A percentile compares a stretch with the other conserved stretches of the same genome.
phyloP scores from a whole-genome alignment of 2,329 filamentous ascomycete genomes.

The Venturia pyrina region DNA sequence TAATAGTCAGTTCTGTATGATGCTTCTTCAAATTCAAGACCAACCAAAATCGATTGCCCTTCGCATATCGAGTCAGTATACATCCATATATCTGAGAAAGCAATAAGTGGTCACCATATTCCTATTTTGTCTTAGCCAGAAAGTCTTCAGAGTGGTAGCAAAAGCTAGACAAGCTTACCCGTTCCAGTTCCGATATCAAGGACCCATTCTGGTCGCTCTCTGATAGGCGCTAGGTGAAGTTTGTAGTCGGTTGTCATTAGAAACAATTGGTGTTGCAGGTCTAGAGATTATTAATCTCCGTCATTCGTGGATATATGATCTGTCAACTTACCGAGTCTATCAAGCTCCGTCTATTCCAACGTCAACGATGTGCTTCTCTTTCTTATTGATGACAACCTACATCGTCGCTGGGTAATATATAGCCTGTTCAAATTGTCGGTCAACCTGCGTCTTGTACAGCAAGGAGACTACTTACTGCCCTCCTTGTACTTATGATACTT shows the following conservation, averaged over 20 bases:
- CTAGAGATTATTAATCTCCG: constrained; percentile 5
- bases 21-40: background rate
- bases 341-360: constrained; percentile 7
- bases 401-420: constrained; percentile 12
- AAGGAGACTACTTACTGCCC: constrained; percentile 1
- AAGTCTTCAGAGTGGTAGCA: background rate
- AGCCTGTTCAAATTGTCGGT: background rate
- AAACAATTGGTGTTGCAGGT: constrained; percentile 26
- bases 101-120: background rate
- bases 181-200: constrained; percentile 17
- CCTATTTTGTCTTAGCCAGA: background rate
- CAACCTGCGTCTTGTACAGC: background rate
- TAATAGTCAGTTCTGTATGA: background rate
- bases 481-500: constrained; percentile 11
- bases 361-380: background rate
- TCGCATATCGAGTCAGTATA: background rate
- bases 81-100: background rate
- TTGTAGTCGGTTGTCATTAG: constrained; percentile 27
- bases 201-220: constrained; percentile 24
- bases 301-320: background rate
- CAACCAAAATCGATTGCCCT: constrained; percentile 31
- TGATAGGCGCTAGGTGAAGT: constrained; percentile 28
- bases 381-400: background rate
- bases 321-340: constrained; percentile 5
- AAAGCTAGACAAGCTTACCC: constrained; percentile 19